Conservation (phyloP, 441 rosid genomes). For the Adansonia rubrostipa region DNA sequence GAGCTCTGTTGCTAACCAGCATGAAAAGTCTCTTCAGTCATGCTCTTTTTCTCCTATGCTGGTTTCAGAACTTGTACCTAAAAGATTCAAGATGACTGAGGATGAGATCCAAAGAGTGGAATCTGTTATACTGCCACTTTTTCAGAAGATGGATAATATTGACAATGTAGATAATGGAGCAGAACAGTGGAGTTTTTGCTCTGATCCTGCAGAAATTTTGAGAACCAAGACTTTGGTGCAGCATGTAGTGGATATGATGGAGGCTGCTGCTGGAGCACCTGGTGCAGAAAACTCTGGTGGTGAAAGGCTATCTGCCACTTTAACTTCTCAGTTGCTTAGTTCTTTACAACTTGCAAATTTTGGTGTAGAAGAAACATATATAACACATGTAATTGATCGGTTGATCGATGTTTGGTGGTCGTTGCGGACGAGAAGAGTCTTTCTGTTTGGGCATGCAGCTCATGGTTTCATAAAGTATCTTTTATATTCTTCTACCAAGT, state of each 20-base stretch:
- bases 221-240: conserved; percentile 51
- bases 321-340: conserved; percentile 69
- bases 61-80: conserved; percentile 65
- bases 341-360: conserved; percentile 47
- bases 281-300: conserved; percentile 67
- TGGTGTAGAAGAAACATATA: conserved; percentile 50
- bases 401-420: conserved; percentile 88
- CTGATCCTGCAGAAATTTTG: conserved; percentile 46
- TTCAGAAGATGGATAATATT: conserved; percentile 42
- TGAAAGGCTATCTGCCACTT: conserved; percentile 63
- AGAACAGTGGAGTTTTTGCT: conserved; percentile 38
- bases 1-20: conserved; percentile 51
- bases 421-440: conserved; percentile 85
- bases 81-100: conserved; percentile 72
- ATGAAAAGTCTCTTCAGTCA: conserved; percentile 49
- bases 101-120: conserved; percentile 67
- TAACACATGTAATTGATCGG: conserved; percentile 55
- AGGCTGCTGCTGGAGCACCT: conserved; percentile 77
- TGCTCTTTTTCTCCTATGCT: conserved; percentile 70
- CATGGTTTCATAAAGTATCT: conserved; percentile 83
- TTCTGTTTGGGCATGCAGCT: conserved; percentile 91
- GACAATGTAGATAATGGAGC: conserved; percentile 32
- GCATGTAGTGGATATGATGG: conserved; percentile 68
- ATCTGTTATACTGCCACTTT: conserved; percentile 51
- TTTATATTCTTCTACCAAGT: conserved; percentile 64